Evolutionary conservation across 2,329 filamentous ascomycete species (phyloP).

Genomic region (Didymella sp.): DNA sequence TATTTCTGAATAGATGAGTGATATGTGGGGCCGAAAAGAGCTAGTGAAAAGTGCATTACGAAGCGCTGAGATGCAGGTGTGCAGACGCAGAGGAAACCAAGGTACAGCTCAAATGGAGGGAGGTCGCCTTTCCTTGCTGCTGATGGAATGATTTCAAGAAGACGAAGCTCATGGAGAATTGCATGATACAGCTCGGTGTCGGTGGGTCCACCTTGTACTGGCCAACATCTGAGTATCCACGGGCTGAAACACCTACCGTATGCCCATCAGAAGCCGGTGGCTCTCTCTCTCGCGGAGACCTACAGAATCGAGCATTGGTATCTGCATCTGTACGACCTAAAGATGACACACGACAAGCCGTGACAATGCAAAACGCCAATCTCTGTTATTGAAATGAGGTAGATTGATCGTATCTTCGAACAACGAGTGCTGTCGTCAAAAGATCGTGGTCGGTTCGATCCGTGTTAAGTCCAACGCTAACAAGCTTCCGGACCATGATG

Average conservation of each 20-base stretch:
- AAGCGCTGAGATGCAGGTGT: not conserved
- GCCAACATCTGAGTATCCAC: not conserved
- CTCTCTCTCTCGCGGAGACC: too few relatives aligned
- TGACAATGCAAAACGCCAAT: not conserved
- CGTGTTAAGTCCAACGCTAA: not conserved
- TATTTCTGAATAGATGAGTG: not conserved
- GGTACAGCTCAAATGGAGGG: not conserved
- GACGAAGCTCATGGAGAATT: too few relatives aligned
- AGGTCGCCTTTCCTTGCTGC: too few relatives aligned
- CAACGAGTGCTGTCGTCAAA: not conserved
- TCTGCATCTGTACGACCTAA: not conserved
- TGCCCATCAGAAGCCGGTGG: too few relatives aligned
- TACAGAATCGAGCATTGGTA: not conserved
- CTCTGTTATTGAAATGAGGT: not conserved
- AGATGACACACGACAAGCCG: not conserved
- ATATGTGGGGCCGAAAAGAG: not conserved
- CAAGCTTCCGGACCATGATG: constrained; percentile 1
- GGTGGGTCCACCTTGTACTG: not conserved
- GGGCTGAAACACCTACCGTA: too few relatives aligned
- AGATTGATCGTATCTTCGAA: not conserved
- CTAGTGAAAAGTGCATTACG: not conserved
- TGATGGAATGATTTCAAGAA: too few relatives aligned
- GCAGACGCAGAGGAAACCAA: not conserved
- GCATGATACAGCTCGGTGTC: too few relatives aligned
- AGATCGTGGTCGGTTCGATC: not conserved